These are phyloP conservation scores for Emmonsia crescens DNA, from an alignment of 2,329 filamentous ascomycete species.

Conservation along the genomic window DNA sequence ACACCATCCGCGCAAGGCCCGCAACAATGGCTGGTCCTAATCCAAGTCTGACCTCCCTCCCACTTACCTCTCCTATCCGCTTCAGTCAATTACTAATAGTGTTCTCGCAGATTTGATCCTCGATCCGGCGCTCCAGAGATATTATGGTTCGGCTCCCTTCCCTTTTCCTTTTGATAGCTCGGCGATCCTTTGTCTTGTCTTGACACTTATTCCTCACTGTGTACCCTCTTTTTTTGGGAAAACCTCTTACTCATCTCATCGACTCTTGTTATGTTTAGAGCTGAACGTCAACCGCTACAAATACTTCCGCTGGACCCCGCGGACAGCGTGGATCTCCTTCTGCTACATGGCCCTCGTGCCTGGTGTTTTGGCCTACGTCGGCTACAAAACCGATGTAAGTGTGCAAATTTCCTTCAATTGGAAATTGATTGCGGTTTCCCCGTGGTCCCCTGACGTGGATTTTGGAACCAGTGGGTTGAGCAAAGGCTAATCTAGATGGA, in stretches of 20 bases:
- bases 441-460: background rate
- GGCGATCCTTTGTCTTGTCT: background rate
- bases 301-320: conserved; percentile 88
- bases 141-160: conserved; percentile 34
- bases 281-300: conserved; percentile 57
- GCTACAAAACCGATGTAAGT: conserved; percentile 78
- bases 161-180: conserved; percentile 3
- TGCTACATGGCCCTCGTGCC: conserved; percentile 68
- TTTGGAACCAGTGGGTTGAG: background rate
- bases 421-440: background rate
- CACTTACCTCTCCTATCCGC: background rate
- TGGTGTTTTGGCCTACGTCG: conserved; percentile 55
- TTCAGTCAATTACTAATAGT: conserved; percentile 33
- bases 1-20: conserved; percentile 10
- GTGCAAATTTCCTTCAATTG: background rate
- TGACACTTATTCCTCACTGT: background rate
- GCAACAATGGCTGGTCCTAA: conserved; percentile 42
- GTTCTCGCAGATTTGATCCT: conserved; percentile 31
- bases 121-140: conserved; percentile 39
- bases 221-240: background rate
- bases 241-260: background rate
- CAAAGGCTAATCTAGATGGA: background rate
- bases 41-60: conserved; percentile 28
- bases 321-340: conserved; percentile 70
- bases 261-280: background rate